Evolutionary conservation across 768 basidiomycete genomes (phyloP), one percentile per base, ranked within the genome.

Genomic region (Lentinus brumalis): DNA sequence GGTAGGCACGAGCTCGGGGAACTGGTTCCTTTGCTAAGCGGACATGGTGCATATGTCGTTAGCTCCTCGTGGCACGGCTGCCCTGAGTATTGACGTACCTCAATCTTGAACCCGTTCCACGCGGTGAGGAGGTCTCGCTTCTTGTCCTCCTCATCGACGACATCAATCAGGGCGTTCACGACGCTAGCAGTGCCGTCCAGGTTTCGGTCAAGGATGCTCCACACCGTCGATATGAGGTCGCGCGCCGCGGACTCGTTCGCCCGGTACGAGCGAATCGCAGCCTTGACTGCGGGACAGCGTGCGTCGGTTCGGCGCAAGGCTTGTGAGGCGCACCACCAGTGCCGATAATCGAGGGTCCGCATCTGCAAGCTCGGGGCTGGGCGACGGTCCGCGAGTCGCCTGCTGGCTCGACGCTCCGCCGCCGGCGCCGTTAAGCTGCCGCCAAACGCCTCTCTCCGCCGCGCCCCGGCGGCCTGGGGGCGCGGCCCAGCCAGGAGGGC

Each of bases 191-290:
- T 91, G 32, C 85, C 80, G 53, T 97, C 94, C 21, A 90, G 71
- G 62, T 86, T 77, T 15, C 79, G 73, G 57, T 88, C 86, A 11
- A 91, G 75, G 39, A 90, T 81, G 69, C 87, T 91, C 87, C 88
- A 96, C n/a, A 96, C 79, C 0, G 92, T 96, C 42, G 88, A 87
- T 53, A 98, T 88, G 63, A 98, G 79, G 73, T 96, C 96, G 4
- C 86, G 81, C 2, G 94, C 91, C 42, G 83, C 85, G 9, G 86
- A 84, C 71, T 99, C 96, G 44, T 86, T 86, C 2, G 81, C 73
- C 29, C 85, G 83, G 75, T 89, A 99, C 31, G 89, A 85, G 10
- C 92, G 87, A 38, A 92, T 83, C 30, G 93, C 88, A 14, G 91
- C 84, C 67, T 85, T 87, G 30, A 90, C 81, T 0, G 85, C 87